Evolutionary conservation across 2,329 filamentous ascomycete species (phyloP), one percentile per base, ranked within the genome.

Genomic region (Talaromyces atroroseus): DNA sequence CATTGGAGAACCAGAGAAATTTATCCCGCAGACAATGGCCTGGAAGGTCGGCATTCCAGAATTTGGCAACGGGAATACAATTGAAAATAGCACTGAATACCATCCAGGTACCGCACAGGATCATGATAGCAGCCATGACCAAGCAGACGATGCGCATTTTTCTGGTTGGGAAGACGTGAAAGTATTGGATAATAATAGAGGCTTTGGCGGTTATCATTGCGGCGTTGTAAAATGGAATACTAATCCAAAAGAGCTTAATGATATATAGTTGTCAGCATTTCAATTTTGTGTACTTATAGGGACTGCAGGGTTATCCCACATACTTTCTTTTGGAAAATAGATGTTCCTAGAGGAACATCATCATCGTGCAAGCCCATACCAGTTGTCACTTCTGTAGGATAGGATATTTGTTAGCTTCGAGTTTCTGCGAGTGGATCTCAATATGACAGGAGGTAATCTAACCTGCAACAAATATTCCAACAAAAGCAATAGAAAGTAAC

Each of bases 161-260:
- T 6, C 59, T 66, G 2, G 66, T 68, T 34, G 64, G 67, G 62
- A 79, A 78, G 49, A 80, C 70, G 38, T 75, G 75, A 21, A 76
- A 71, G 60, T 79, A 79, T 60, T 79, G 76, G 54, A 77, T 65
- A n/a, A 80, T 63, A 52, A 80, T 77, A 0, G 76, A 78, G 23
- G 71, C 69, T 66, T 79, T 78, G 42, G 75, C 76, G 57, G 70
- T 69, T 51, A 71, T 61, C 0, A 74, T 61, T n/a, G 68, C 63
- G 29, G 67, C 65, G 18, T 71, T 72, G 54, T 73, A 73, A 59
- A 73, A 68, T 3, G 71, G 68, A n/a, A 71, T 67, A 3, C 69
- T 69, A 54, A 71, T 61, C 68, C 69, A 73, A 57, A 72, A 72
- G 8, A 68, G 66, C 70, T 72, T 11, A 26, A 23, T 36, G 26